Evolutionary conservation across 1,284 basidiomycete species (phyloP), one percentile per base, ranked within the genome.

Genomic region (Cryptococcus amylolentus): DNA sequence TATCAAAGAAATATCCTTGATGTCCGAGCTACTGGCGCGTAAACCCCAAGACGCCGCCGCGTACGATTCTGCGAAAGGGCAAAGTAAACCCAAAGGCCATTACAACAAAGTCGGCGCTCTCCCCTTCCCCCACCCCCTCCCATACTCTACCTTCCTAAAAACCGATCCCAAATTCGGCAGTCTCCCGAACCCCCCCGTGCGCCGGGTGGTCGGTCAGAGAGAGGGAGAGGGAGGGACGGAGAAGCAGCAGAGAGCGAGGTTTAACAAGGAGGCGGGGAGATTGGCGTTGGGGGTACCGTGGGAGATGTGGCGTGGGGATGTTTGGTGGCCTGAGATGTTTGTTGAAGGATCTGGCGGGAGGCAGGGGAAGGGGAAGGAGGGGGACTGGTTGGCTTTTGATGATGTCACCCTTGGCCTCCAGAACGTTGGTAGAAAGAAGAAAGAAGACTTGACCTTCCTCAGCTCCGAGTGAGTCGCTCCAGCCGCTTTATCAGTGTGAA

Each of bases 221-320:
- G 52, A 55, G 51, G 38, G 52, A 7, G 42, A 55, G 52, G 38
- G 52, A 7, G 40, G 44, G 46, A 55, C 49, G 39, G 42, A 57
- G 28, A 49, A 44, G 39, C 27, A 43, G 44, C 13, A 38, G 27
- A 47, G 13, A 28, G 43, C 45, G 59, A 54, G 10, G 31, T 35
- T 35, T 6, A 51, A 48, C 8, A 43, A 35, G 20, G 37, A 51
- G 27, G 13, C 27, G 44, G 3, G 10, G 5, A 44, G 5, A 6
- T 35, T 57, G 26, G 50, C 58, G 12, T 38, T 61, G 18, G 53
- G 57, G 9, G 18, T 48, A 4, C 73, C 73, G 5, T 70, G 69
- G 69, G 58, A 73, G 46, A 54, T 58, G 7, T 77, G 76, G 76
- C 60, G 65, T 57, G 76, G 76, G 2, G 75, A 77, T 52, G 69